Conservation (phyloP, 345 rosid species). For the Isatis tinctoria region DNA sequence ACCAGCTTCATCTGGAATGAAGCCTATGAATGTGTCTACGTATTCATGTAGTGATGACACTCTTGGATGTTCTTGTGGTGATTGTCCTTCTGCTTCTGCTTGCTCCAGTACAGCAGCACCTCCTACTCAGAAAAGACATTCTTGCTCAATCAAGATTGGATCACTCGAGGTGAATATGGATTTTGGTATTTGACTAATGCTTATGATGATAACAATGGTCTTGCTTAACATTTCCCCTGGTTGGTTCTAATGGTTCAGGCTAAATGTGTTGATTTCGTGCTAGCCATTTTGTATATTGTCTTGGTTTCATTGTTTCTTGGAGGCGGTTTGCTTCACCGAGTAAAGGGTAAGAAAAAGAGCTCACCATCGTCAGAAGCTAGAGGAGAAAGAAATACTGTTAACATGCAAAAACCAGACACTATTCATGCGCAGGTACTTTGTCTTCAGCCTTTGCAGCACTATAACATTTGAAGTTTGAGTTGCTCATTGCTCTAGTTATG, state of each 20-base stretch:
- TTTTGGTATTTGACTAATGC: neutral
- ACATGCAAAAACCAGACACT: conserved; percentile 54
- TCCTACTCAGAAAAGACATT: conserved; percentile 39
- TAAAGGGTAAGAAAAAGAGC: conserved; percentile 47
- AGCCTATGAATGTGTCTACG: conserved; percentile 79
- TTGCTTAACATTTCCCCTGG: conserved; percentile 17
- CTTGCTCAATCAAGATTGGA: conserved; percentile 76
- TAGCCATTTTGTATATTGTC: conserved; percentile 66
- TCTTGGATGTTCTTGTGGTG: conserved; percentile 97
- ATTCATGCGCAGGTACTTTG: conserved; percentile 57
- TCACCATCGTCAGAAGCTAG: conserved; percentile 41
- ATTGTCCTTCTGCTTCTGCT: conserved; percentile 72
- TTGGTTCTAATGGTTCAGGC: conserved; percentile 51
- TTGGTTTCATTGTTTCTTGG: conserved; percentile 74
- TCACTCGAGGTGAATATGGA: conserved; percentile 53
- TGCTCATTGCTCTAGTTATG: neutral
- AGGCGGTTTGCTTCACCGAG: conserved; percentile 65
- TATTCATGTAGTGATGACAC: conserved; percentile 80
- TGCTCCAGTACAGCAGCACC: conserved; percentile 62
- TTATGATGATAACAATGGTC: neutral
- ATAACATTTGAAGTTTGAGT: neutral
- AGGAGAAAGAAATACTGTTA: conserved; percentile 38
- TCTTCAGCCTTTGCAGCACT: neutral
- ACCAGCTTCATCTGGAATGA: conserved; percentile 71
- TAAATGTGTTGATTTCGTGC: conserved; percentile 67